Evolutionary conservation across 140 eudicot genomes (phyloP), one percentile per base, ranked within the genome.

Genomic region (Oenanthe javanica): DNA sequence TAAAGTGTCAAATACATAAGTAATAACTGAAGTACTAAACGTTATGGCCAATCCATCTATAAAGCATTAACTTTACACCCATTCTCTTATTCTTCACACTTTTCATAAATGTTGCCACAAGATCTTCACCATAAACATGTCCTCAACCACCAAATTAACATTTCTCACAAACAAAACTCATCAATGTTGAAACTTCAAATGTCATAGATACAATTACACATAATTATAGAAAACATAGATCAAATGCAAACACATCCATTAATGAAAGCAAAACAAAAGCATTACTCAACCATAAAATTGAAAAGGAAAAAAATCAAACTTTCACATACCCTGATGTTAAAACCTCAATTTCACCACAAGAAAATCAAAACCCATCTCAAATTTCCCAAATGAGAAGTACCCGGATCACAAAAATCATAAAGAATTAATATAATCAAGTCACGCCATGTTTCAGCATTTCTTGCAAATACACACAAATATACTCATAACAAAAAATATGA

Each of bases 31-130:
- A 42, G 45, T 42, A 42, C 45, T 42, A 4, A 78, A 45, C 46
- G 18, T 54, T 15, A 13, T 42, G 51, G n/a, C 14, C 36, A 78
- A 78, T 59, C 12, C 78, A 75, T 72, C 76, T 40, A 48, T 75
- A 47, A 75, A 75, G 78, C 27, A 75, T 25, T 43, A 75, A 48
- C 63, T 75, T 75, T 48, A 75, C 19, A 75, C 43, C 61, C 59
- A 75, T 75, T 46, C 15, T 75, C 45, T 21, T 47, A 73, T 48
- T 48, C 78, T 48, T 75, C 78, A 48, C 42, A 75, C 59, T 23
- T 43, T 23, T 75, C 13, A 21, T 18, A 75, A 13, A 25, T 75
- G 13, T 7, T 13, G 63, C 36, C 15, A 43, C 55, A 50, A 74
- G 55, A 74, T 45, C 21, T 46, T 74, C 31, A 74, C 9, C 9